Evolutionary conservation across 2,329 filamentous ascomycete genomes (phyloP), one percentile per base, ranked within the genome.

Genomic region (Thermothelomyces thermophilus): DNA sequence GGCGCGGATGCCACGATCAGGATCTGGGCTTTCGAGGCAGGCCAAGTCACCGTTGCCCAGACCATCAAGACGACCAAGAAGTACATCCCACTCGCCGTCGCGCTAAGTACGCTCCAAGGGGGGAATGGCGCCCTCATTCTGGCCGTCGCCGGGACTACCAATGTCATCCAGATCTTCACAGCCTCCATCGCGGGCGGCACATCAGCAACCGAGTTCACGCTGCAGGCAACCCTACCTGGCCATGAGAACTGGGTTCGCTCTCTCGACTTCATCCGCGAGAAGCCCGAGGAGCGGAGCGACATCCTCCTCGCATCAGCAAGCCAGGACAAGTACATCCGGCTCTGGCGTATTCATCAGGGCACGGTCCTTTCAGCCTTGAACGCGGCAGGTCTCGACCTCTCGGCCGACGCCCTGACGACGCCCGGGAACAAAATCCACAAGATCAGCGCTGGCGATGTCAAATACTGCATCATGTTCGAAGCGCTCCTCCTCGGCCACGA

Each of bases 161-260:
- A 84, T 50, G 78, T 74, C n/a, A 80, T 98, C 41, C 90, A 96
- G 60, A 74, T 97, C 10, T 91, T 86, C 58, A 78, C 84, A 33
- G 74, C 83, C 2, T 19, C 50, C 3, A 17, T 17, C 2, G 31
- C 28, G 22, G 52, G 55, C 19, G 20, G 28, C 17, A 28, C 22
- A 14, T n/a, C 42, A 22, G 44, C 22, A 2, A 50, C 65, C 2
- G 68, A 77, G 1, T 95, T 95, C 60, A 73, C 76, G 24, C 75
- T 86, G 7, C 83, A 86, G 54, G 86, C 90, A 11, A 90, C 83
- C 0, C 76, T 98, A 17, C 77, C 82, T 0, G 93, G 93, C 3
- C 93, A 98, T 62, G 93, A 98, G 68, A 91, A 87, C 50, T 98
- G 93, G 93, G 82, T 98, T 41, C 78, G 91, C 41, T 91, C 89